Conservation (phyloP, 1,139 yeast genomes). For the Candida sanyaensis region DNA sequence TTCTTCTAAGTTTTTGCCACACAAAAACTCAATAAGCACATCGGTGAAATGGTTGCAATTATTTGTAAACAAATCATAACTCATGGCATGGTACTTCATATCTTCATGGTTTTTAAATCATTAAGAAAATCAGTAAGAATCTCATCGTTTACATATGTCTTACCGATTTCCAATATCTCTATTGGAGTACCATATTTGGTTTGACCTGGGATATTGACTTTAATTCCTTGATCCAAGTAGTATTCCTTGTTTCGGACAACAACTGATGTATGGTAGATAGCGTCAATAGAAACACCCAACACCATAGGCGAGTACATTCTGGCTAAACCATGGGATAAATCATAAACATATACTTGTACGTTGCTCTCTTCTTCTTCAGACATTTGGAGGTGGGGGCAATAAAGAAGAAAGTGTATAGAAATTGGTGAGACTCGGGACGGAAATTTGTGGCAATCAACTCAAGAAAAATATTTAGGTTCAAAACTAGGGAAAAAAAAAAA, state of each 20-base stretch:
- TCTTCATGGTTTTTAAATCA: conserved; percentile 45
- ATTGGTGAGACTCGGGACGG: too few species aligned
- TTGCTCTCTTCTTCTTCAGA: conserved; percentile 3
- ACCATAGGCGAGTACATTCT: conserved; percentile 44
- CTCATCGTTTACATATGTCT: conserved; percentile 52
- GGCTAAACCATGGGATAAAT: conserved; percentile 54
- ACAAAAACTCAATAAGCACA: conserved; percentile 57
- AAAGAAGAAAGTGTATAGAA: too few species aligned
- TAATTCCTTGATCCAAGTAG: conserved; percentile 64
- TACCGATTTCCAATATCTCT: conserved; percentile 56
- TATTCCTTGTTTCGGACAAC: conserved; percentile 58
- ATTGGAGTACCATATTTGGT: conserved; percentile 64
- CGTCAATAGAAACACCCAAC: conserved; percentile 53
- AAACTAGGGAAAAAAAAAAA: not conserved
- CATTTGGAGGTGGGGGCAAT: not conserved
- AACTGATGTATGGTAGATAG: conserved; percentile 68
- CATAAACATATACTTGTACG: conserved; percentile 60
- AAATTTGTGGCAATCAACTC: too few species aligned
- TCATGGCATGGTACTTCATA: conserved; percentile 44
- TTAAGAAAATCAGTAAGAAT: conserved; percentile 53
- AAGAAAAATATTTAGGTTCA: not conserved
- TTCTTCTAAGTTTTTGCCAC: conserved; percentile 52
- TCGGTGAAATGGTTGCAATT: conserved; percentile 73
- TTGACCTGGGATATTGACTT: conserved; percentile 46
- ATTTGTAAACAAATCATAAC: conserved; percentile 62